These are phyloP conservation scores for Malus asiatica DNA, from an alignment of 306 rosid species.

Conservation along the genomic window DNA sequence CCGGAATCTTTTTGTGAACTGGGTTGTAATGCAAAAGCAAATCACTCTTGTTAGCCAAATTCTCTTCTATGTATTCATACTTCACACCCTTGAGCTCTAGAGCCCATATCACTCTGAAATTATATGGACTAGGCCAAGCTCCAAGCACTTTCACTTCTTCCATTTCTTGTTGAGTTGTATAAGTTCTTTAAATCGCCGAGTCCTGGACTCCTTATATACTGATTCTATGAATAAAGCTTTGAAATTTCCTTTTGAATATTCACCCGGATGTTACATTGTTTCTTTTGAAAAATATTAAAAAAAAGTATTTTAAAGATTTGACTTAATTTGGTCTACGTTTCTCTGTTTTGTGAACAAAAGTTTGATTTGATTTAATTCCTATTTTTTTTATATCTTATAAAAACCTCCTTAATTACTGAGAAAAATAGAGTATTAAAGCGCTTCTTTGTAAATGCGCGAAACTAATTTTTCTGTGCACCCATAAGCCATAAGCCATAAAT, in stretches of 20 bases:
- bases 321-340: no score
- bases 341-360: no score
- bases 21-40: slow-evolving; percentile 14
- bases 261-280: neutral
- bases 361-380: no score
- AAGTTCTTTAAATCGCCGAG: neutral
- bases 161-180: neutral
- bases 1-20: slow-evolving; percentile 14
- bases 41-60: slow-evolving; percentile 14
- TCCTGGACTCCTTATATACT: neutral
- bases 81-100: slow-evolving; percentile 15
- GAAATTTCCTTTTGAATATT: neutral
- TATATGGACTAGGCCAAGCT: slow-evolving; percentile 13
- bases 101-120: slow-evolving; percentile 18
- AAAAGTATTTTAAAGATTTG: no score
- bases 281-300: no score
- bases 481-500: no score
- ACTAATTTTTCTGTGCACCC: no score
- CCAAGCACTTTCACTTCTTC: slow-evolving; percentile 23
- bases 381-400: no score
- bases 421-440: no score
- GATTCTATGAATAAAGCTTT: neutral
- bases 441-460: no score
- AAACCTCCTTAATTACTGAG: no score
- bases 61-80: slow-evolving; percentile 21